phyloP scores from a whole-genome alignment of 306 rosid species.

The Astragalus glycyphyllos region DNA sequence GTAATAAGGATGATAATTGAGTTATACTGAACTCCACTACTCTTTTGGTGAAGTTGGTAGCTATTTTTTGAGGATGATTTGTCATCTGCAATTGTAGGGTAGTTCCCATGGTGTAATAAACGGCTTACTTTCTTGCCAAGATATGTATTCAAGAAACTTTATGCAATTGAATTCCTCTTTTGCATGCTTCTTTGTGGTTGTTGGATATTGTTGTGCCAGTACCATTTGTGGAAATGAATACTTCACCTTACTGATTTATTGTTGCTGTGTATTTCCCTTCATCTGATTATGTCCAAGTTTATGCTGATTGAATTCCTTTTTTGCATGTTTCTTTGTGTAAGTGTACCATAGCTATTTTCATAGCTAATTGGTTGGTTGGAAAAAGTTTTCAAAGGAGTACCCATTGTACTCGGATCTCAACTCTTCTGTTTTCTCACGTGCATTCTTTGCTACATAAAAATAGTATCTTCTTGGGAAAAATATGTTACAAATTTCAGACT shows the following conservation, averaged over 20 bases:
- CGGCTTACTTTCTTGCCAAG: slow-evolving; percentile 6
- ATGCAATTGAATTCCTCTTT: slow-evolving; percentile 20
- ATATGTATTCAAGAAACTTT: neutral
- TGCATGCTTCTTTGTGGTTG: slow-evolving; percentile 22
- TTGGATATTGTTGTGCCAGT: neutral
- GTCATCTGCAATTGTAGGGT: slow-evolving; percentile 31
- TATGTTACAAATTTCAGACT: neutral
- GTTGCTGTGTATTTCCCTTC: neutral
- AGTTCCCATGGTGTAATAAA: slow-evolving; percentile 16
- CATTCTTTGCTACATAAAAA: neutral
- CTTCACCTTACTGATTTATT: neutral
- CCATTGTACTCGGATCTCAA: neutral
- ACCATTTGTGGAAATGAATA: neutral
- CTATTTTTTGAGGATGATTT: slow-evolving; percentile 17
- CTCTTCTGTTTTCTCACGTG: neutral
- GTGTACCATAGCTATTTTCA: neutral
- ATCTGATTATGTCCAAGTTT: neutral
- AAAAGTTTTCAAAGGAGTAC: neutral
- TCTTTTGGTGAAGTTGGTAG: neutral
- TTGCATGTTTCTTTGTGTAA: neutral
- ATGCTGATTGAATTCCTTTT: neutral
- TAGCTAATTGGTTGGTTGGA: slow-evolving; percentile 2
- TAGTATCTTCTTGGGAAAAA: neutral
- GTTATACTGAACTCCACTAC: slow-evolving; percentile 2
- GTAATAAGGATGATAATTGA: slow-evolving; percentile 40